Conservation (phyloP, 2,329 filamentous ascomycete genomes). For the Hymenotorrendiella dingleyae region DNA sequence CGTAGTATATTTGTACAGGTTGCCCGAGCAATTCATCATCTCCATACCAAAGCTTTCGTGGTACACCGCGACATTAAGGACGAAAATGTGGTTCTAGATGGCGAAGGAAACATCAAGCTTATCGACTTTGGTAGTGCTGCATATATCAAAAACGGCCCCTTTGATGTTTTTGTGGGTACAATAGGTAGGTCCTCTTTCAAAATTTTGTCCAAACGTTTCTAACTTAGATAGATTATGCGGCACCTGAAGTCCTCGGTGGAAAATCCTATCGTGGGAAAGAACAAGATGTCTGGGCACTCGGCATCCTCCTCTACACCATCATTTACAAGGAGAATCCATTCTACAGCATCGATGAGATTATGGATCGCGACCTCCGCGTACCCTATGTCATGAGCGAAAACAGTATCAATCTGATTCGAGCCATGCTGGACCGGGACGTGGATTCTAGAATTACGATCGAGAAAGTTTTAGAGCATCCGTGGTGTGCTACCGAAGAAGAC, state of each 20-base stretch:
- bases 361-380: slow-evolving; percentile 90
- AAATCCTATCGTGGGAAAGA: slow-evolving; percentile 91
- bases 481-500: slow-evolving; percentile 40
- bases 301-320: slow-evolving; percentile 95
- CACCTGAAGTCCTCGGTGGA: slow-evolving; percentile 93
- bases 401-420: slow-evolving; percentile 83
- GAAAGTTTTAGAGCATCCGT: slow-evolving; percentile 83
- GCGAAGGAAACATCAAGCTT: slow-evolving; percentile 90
- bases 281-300: slow-evolving; percentile 96
- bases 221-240: slow-evolving; percentile 73
- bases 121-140: slow-evolving; percentile 98
- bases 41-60: slow-evolving; percentile 84
- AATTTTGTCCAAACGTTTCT: slow-evolving; percentile 7
- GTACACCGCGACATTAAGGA: slow-evolving; percentile 99
- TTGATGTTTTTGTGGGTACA: slow-evolving; percentile 97
- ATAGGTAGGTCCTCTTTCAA: slow-evolving; percentile 63
- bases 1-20: slow-evolving; percentile 95
- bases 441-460: slow-evolving; percentile 77
- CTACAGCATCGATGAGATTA: slow-evolving; percentile 98
- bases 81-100: slow-evolving; percentile 94
- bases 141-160: slow-evolving; percentile 96
- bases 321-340: slow-evolving; percentile 99
- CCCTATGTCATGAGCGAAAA: slow-evolving; percentile 85
- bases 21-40: slow-evolving; percentile 78
- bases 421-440: slow-evolving; percentile 90